Conservation (phyloP, 2,329 filamentous ascomycete genomes). For the Fusarium sp. region DNA sequence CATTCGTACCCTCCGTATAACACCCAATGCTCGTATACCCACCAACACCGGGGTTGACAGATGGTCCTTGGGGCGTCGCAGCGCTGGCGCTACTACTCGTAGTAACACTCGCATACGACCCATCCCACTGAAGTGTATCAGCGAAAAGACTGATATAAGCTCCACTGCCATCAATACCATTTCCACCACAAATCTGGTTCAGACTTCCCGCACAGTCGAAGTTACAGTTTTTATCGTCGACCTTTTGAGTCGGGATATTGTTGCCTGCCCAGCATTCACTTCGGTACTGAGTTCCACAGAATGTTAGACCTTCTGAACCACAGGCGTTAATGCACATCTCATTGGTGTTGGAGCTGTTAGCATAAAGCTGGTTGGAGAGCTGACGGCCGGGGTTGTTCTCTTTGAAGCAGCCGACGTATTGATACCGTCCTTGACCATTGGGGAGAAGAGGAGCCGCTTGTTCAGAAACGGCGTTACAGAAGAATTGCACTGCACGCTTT, state of each 20-base stretch:
- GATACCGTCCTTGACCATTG: slow-evolving; percentile 58
- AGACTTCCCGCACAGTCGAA: slow-evolving; percentile 60
- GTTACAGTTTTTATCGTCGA: slow-evolving; percentile 60
- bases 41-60: slow-evolving; percentile 51
- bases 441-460: slow-evolving; percentile 60
- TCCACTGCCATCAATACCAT: slow-evolving; percentile 50
- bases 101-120: slow-evolving; percentile 3
- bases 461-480: slow-evolving; percentile 61
- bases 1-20: slow-evolving; percentile 48
- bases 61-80: slow-evolving; percentile 16
- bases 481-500: slow-evolving; percentile 63
- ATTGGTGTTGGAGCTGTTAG: slow-evolving; percentile 54
- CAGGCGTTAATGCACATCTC: slow-evolving; percentile 58
- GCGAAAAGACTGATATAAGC: slow-evolving; percentile 61
- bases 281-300: slow-evolving; percentile 61
- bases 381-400: slow-evolving; percentile 67
- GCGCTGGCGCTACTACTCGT: not conserved
- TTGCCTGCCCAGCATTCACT: slow-evolving; percentile 66
- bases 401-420: slow-evolving; percentile 64
- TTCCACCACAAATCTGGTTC: slow-evolving; percentile 64
- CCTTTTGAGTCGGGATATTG: slow-evolving; percentile 55
- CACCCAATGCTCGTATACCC: slow-evolving; percentile 52
- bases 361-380: slow-evolving; percentile 54
- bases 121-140: slow-evolving; percentile 43
- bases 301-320: slow-evolving; percentile 47